These are phyloP conservation scores for Chaetomium sp. DNA, from an alignment of 2,329 filamentous ascomycete species.

Conservation along the genomic window DNA sequence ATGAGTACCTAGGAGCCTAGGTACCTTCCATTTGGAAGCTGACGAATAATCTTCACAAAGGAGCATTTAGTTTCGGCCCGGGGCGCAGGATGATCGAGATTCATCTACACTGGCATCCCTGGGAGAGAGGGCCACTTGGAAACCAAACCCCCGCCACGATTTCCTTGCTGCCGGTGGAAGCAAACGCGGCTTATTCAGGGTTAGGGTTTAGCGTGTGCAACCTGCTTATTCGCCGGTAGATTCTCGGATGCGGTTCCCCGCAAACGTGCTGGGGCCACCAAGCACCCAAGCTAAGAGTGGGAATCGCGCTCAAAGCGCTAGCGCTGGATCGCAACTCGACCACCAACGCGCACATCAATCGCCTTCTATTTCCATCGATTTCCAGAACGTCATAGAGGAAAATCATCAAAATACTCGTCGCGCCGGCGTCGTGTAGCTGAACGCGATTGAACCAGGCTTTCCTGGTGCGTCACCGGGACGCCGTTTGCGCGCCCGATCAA, in stretches of 20 bases:
- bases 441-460: slow-evolving; percentile 7
- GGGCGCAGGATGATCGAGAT: too few species aligned
- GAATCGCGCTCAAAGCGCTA: background rate
- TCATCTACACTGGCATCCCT: too few species aligned
- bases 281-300: background rate
- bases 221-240: too few species aligned
- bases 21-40: too few species aligned
- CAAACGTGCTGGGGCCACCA: background rate
- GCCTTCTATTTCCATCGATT: slow-evolving; percentile 18
- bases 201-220: background rate
- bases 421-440: background rate
- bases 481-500: slow-evolving; percentile 2
- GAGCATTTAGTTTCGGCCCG: too few species aligned
- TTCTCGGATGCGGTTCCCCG: background rate
- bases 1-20: too few species aligned
- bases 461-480: slow-evolving; percentile 8
- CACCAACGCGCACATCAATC: slow-evolving; percentile 4
- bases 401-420: slow-evolving; percentile 22
- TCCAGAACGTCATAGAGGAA: background rate
- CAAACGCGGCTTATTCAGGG: too few species aligned
- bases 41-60: too few species aligned
- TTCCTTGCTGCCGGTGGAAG: too few species aligned
- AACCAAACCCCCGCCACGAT: too few species aligned
- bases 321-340: slow-evolving; percentile 17
- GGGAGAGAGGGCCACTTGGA: too few species aligned